Percentiles rank a stretch among this genome's conserved stretches.
Evolutionary conservation across 441 rosid species (phyloP).

Genomic region (Populus trichocarpa): DNA sequence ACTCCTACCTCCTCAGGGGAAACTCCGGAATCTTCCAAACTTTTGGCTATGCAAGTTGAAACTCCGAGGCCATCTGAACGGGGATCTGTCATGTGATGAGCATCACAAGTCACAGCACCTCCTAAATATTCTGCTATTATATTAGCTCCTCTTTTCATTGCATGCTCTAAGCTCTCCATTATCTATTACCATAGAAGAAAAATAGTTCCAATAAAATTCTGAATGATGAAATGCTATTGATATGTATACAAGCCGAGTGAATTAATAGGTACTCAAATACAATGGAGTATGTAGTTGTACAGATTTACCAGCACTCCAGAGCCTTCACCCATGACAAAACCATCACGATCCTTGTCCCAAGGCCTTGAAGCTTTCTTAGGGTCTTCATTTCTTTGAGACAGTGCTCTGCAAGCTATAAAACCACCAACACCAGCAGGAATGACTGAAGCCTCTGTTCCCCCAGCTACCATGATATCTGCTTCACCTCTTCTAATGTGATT

Average conservation of each 20-base stretch:
- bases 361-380: slow-evolving; percentile 63
- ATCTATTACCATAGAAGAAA: slow-evolving; percentile 24
- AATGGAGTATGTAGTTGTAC: not conserved
- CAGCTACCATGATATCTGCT: slow-evolving; percentile 59
- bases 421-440: slow-evolving; percentile 51
- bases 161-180: slow-evolving; percentile 80
- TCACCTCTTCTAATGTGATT: slow-evolving; percentile 71
- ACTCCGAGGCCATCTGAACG: slow-evolving; percentile 63
- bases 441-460: slow-evolving; percentile 64
- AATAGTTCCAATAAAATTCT: not conserved
- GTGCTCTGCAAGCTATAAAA: slow-evolving; percentile 57
- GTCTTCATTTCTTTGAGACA: slow-evolving; percentile 57
- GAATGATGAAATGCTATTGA: not conserved
- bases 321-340: slow-evolving; percentile 77
- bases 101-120: slow-evolving; percentile 61
- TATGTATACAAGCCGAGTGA: not conserved
- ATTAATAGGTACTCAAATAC: not conserved
- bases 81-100: slow-evolving; percentile 77
- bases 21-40: slow-evolving; percentile 58
- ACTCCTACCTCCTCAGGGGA: slow-evolving; percentile 57
- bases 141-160: slow-evolving; percentile 63
- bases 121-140: slow-evolving; percentile 63
- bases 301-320: slow-evolving; percentile 53
- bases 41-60: slow-evolving; percentile 57
- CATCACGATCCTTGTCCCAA: slow-evolving; percentile 67